These are phyloP conservation scores for Ascochyta pisi DNA, from an alignment of 2,329 filamentous ascomycete genomes.

Conservation along the genomic window DNA sequence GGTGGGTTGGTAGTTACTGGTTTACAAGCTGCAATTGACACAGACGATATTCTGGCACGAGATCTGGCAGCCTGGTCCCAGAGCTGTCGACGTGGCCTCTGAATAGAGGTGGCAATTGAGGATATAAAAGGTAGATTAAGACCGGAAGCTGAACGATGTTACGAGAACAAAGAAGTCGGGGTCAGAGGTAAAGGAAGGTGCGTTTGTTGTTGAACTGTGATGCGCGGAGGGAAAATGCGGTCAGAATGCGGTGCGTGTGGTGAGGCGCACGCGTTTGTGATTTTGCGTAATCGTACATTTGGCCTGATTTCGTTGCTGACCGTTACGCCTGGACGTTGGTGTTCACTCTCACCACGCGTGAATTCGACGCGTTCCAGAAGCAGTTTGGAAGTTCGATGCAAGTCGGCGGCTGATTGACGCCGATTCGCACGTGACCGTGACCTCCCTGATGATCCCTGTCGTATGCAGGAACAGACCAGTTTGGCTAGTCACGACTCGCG, in stretches of 20 bases:
- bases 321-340: constrained; percentile 6
- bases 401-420: background rate
- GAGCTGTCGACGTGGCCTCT: background rate
- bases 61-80: background rate
- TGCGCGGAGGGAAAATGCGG: constrained; percentile 4
- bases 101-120: background rate
- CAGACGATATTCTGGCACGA: background rate
- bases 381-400: background rate
- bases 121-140: background rate
- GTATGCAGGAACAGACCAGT: constrained; percentile 13
- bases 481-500: constrained; percentile 9
- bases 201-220: constrained; percentile 7
- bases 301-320: background rate
- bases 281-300: constrained; percentile 11
- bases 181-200: constrained; percentile 9
- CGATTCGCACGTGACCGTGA: background rate
- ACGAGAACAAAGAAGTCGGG: background rate
- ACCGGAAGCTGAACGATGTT: background rate
- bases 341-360: constrained; percentile 14
- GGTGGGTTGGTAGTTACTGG: background rate
- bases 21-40: background rate
- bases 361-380: constrained; percentile 10
- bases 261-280: constrained; percentile 16
- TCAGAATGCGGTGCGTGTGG: constrained; percentile 7
- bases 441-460: constrained; percentile 2